Conservation (phyloP, 768 basidiomycete species). For the Tulasnella sp. region DNA sequence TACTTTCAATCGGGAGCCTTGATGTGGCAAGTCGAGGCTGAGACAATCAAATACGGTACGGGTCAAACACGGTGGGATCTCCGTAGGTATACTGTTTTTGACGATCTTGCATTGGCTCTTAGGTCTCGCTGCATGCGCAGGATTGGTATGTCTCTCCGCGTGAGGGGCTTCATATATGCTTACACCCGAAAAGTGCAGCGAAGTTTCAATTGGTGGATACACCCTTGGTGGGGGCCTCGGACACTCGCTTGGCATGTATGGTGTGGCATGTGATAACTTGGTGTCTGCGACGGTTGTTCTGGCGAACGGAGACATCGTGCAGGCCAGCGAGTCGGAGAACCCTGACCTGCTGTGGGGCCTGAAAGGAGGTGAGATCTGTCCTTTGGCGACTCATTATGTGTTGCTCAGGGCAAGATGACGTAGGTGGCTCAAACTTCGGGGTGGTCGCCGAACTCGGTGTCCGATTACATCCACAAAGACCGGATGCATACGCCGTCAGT, state of each 20-base stretch:
- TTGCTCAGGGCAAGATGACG: neutral
- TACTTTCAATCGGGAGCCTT: constrained; percentile 13
- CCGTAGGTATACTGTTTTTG: neutral
- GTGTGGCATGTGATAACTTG: constrained; percentile 16
- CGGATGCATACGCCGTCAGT: constrained; percentile 9
- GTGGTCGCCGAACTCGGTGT: constrained; percentile 13
- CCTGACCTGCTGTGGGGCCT: constrained; percentile 21
- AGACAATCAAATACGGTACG: constrained; percentile 16
- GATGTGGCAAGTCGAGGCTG: neutral
- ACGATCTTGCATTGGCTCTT: neutral
- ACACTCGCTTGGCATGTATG: neutral
- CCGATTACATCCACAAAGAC: constrained; percentile 1
- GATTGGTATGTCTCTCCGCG: neutral
- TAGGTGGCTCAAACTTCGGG: constrained; percentile 19
- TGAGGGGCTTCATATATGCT: neutral
- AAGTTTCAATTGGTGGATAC: neutral
- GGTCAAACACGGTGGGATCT: neutral
- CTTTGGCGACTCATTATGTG: neutral
- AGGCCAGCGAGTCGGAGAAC: constrained; percentile 9
- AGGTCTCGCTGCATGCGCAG: neutral
- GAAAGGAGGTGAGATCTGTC: neutral
- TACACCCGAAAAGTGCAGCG: neutral
- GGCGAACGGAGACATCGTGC: constrained; percentile 18
- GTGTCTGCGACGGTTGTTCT: constrained; percentile 18
- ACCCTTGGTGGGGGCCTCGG: constrained; percentile 2